These are phyloP conservation scores for Gryganskiella cystojenkinii DNA, from an alignment of 192 early-diverging fungal species.

Conservation along the genomic window DNA sequence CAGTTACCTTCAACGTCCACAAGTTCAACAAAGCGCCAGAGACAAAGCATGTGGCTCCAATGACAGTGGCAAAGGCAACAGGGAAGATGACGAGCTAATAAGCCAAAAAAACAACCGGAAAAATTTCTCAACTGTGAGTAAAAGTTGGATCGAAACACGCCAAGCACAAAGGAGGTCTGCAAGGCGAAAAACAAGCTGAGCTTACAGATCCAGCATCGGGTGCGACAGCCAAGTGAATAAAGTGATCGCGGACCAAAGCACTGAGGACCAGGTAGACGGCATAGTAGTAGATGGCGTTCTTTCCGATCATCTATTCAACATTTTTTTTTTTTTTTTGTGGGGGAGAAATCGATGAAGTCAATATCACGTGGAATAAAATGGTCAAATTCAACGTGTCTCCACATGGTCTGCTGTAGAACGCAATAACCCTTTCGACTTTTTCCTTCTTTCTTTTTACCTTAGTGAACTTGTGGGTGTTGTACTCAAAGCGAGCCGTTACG, in stretches of 20 bases:
- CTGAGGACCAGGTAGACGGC: slow-evolving; percentile 64
- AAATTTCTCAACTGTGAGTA: background rate
- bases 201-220: slow-evolving; percentile 58
- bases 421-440: background rate
- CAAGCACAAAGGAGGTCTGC: background rate
- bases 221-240: slow-evolving; percentile 63
- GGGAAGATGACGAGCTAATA: slow-evolving; percentile 51
- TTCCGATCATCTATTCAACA: slow-evolving; percentile 52
- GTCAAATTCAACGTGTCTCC: background rate
- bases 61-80: slow-evolving; percentile 21
- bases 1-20: slow-evolving; percentile 64
- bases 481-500: slow-evolving; percentile 35
- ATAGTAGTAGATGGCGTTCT: slow-evolving; percentile 65
- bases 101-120: background rate
- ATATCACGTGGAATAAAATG: slow-evolving; percentile 18
- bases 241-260: slow-evolving; percentile 65
- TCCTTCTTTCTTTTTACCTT: slow-evolving; percentile 14
- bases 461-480: slow-evolving; percentile 44
- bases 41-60: slow-evolving; percentile 54
- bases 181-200: background rate
- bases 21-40: slow-evolving; percentile 60
- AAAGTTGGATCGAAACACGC: background rate
- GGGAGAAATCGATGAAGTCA: background rate
- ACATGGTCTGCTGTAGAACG: background rate
- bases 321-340: slow-evolving; percentile 28